Evolutionary conservation across 768 basidiomycete genomes (phyloP).

Genomic region (Panus rudis): DNA sequence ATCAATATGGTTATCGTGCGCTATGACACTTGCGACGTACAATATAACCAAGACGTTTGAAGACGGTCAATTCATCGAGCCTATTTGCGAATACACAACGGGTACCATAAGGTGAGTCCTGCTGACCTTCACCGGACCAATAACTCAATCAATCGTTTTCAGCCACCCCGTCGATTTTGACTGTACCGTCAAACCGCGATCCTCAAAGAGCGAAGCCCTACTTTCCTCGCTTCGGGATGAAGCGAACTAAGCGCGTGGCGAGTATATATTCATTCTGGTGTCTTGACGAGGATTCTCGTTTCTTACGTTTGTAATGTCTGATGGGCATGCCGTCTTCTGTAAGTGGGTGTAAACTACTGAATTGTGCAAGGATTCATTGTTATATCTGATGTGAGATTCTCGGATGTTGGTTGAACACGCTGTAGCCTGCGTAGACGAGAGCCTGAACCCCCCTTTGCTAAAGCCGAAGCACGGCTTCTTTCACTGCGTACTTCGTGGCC

Average conservation of each 20-base stretch:
- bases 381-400: too few relatives aligned
- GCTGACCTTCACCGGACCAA: background rate
- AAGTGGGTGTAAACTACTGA: too few relatives aligned
- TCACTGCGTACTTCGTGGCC: too few relatives aligned
- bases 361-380: too few relatives aligned
- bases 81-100: conserved; percentile 15
- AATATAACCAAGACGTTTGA: conserved; percentile 23
- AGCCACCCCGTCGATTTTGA: conserved; percentile 6
- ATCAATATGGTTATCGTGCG: conserved; percentile 22
- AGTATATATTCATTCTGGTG: background rate
- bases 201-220: conserved; percentile 4
- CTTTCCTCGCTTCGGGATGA: background rate
- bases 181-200: conserved; percentile 7
- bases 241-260: too few relatives aligned
- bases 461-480: too few relatives aligned
- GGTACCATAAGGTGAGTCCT: conserved; percentile 21
- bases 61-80: conserved; percentile 21
- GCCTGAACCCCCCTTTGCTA: too few relatives aligned
- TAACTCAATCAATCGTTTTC: background rate
- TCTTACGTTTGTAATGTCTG: too few relatives aligned
- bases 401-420: too few relatives aligned
- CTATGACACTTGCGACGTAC: conserved; percentile 25
- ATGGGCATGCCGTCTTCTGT: too few relatives aligned
- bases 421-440: too few relatives aligned
- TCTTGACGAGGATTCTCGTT: too few relatives aligned